Percentiles rank a stretch among this genome's conserved stretches.
Evolutionary conservation across 495 filamentous ascomycete species (phyloP).

Genomic region (Neurospora sp.): DNA sequence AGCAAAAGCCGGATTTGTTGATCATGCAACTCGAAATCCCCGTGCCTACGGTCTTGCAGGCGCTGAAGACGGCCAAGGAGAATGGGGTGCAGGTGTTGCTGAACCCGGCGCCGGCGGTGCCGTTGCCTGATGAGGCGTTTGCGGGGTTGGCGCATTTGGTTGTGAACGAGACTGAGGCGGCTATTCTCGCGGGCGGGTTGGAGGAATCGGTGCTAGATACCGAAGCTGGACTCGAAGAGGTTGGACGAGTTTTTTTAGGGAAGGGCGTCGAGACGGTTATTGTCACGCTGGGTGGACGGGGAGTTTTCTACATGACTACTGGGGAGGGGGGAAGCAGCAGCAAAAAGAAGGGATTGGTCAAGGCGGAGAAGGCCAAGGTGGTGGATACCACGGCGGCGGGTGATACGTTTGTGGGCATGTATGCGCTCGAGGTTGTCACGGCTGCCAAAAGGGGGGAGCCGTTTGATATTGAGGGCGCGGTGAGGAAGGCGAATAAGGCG

Average conservation of each 20-base stretch:
- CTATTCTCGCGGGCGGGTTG: conserved; percentile 47
- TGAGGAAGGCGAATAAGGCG: conserved; percentile 60
- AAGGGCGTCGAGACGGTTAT: conserved; percentile 66
- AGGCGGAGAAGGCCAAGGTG: conserved; percentile 55
- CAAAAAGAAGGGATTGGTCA: conserved; percentile 31
- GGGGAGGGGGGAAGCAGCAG: conserved; percentile 4
- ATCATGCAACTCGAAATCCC: conserved; percentile 90
- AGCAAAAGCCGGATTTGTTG: conserved; percentile 51
- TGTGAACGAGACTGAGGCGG: conserved; percentile 86
- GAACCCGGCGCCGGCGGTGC: conserved; percentile 75
- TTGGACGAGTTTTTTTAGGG: conserved; percentile 49
- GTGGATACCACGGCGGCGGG: conserved; percentile 92
- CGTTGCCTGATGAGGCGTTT: conserved; percentile 58
- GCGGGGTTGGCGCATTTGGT: conserved; percentile 64
- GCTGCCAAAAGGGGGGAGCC: conserved; percentile 20
- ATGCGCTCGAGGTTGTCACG: conserved; percentile 58
- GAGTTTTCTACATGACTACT: conserved; percentile 48
- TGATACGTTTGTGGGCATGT: conserved; percentile 87
- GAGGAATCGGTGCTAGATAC: conserved; percentile 37
- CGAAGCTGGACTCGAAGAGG: conserved; percentile 30
- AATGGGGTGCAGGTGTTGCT: conserved; percentile 53
- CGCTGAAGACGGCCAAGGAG: conserved; percentile 43
- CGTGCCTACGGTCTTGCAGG: conserved; percentile 55
- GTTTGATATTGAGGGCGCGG: conserved; percentile 47
- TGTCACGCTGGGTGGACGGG: conserved; percentile 73